Base-by-base conservation (phyloP, 805 yeast species). In the Barnettozyma wickerhamii region DNA sequence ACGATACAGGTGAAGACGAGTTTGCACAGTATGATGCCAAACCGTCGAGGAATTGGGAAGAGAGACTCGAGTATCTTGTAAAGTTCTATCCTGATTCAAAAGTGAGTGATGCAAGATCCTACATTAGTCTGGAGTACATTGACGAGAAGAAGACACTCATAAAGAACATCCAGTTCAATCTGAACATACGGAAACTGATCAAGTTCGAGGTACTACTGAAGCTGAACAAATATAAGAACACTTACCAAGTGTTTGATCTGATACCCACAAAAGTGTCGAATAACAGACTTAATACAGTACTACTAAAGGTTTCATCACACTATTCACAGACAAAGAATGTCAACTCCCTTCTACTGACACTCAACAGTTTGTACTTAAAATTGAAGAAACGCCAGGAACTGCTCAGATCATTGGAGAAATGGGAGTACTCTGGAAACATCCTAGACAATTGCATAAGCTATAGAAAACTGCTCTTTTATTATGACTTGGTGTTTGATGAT, bases 71-170 rank as follows among this genome's bases (percentile, higher is more conserved):
- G 24, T 54, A 49, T 27, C 26, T 57, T 15, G 37, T 35, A 30
- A 51, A 43, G 37, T 48, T 57, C 31, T 57, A 57, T 19, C 58
- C 58, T 2, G 47, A 45, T 15, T 38, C 56, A 6, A 13, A 15
- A 10, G 45, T 57, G 2, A 9, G 20, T 0, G 30, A 43, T 14
- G 40, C 46, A n/a, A 27, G 26, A 4, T 51, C 62, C 17, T 33
- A 35, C 4, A 31, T 52, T 1, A 32, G 51, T 1, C 20, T 56
- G 10, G 49, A 48, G 12, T 47, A 50, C 12, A 38, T 46, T 10
- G 35, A 33, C 6, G 32, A 27, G 12, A 38, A 41, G 15, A 41
- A 48, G 4, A 10, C 33, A 5, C 37, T 52, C 10, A 30, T 45
- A 7, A 56, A 56, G 38, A 47, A 43, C 3, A 51, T 56, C 3